phyloP scores from a whole-genome alignment of 345 rosid genomes.

The Hypericum perforatum region DNA sequence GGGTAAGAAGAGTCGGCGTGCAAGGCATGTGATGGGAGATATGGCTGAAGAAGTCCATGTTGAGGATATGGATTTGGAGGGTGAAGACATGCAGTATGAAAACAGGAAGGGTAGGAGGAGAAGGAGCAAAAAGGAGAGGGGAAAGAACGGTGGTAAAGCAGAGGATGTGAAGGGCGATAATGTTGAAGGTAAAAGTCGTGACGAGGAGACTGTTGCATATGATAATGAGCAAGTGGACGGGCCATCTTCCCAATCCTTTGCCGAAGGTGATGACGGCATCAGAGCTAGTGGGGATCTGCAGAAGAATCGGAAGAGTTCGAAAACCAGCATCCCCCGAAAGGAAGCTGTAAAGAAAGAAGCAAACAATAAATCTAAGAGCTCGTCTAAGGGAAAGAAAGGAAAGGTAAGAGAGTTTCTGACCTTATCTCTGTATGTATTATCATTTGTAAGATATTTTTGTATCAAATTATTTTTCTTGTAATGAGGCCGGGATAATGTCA shows the following conservation, averaged over 20 bases:
- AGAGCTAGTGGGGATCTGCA: constrained; percentile 25
- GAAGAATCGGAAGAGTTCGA: constrained; percentile 17
- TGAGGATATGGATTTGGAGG: constrained; percentile 32
- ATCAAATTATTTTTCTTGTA: too few species aligned
- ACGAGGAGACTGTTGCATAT: constrained; percentile 20
- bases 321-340: constrained; percentile 26
- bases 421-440: neutral
- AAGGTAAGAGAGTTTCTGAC: constrained; percentile 36
- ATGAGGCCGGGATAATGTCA: too few species aligned
- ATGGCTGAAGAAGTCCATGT: constrained; percentile 13
- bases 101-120: constrained; percentile 41
- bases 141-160: constrained; percentile 21
- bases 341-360: constrained; percentile 31
- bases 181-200: constrained; percentile 17
- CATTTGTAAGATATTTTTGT: too few species aligned
- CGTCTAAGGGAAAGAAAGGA: constrained; percentile 65
- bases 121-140: constrained; percentile 40
- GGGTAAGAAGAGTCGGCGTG: constrained; percentile 28
- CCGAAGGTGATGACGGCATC: constrained; percentile 16
- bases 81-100: constrained; percentile 19
- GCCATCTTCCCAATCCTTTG: constrained; percentile 18
- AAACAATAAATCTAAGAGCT: constrained; percentile 38
- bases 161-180: constrained; percentile 21
- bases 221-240: constrained; percentile 18
- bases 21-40: constrained; percentile 23